phyloP scores from a whole-genome alignment of 129 eudicot species.

The Logfia minima region DNA sequence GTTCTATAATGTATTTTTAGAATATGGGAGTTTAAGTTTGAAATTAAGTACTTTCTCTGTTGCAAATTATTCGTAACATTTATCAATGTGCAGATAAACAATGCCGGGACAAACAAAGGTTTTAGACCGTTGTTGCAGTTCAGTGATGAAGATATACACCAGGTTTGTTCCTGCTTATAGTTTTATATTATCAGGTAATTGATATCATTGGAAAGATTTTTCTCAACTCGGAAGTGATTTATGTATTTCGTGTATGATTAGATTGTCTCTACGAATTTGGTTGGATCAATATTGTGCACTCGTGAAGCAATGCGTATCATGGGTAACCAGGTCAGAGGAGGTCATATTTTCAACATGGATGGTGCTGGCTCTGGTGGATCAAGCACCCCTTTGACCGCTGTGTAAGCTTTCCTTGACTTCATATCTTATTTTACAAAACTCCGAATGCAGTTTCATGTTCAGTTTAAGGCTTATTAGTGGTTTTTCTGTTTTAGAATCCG shows the following conservation, averaged over 20 bases:
- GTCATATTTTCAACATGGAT: conserved; percentile 87
- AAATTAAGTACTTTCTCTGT: conserved; percentile 12
- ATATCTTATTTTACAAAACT: conserved; percentile 1
- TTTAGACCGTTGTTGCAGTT: conserved; percentile 88
- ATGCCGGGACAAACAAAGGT: conserved; percentile 96
- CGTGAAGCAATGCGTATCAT: conserved; percentile 76
- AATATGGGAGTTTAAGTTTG: background rate
- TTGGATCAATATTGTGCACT: conserved; percentile 91
- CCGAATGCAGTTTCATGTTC: background rate
- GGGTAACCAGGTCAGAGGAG: conserved; percentile 57
- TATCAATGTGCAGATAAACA: conserved; percentile 56
- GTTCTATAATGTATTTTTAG: background rate
- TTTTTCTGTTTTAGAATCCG: conserved; percentile 25
- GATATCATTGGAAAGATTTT: background rate
- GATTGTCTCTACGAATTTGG: conserved; percentile 88
- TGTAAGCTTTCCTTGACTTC: conserved; percentile 44
- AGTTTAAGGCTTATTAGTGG: background rate
- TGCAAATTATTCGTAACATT: conserved; percentile 7
- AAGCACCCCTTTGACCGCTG: conserved; percentile 89
- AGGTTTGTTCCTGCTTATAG: conserved; percentile 41
- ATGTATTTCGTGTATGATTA: conserved; percentile 20
- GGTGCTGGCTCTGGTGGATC: conserved; percentile 96
- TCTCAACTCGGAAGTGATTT: background rate
- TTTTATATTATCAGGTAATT: background rate
- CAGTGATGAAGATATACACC: conserved; percentile 78